Evolutionary conservation across 2,329 filamentous ascomycete species (phyloP).

Genomic region (Scytalidium lignicola): DNA sequence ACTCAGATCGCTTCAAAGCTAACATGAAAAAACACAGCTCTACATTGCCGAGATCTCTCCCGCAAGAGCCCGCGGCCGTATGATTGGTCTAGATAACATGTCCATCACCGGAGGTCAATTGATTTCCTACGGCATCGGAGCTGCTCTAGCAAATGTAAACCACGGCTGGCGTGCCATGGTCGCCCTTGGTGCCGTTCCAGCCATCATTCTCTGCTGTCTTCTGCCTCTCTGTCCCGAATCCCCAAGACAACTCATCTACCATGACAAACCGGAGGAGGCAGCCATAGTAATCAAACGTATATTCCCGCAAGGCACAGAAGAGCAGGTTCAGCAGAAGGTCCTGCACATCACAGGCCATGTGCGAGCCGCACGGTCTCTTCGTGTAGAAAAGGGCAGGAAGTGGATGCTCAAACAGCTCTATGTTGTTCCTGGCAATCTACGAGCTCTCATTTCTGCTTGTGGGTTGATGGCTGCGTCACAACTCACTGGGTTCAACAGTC

Average conservation of each 20-base stretch:
- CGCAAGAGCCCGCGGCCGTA: conserved; percentile 41
- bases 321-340: conserved; percentile 40
- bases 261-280: conserved; percentile 35
- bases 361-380: conserved; percentile 33
- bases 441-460: conserved; percentile 40
- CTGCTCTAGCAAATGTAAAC: conserved; percentile 32
- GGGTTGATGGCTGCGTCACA: conserved; percentile 49
- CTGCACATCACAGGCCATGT: conserved; percentile 34
- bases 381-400: conserved; percentile 35
- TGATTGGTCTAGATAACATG: conserved; percentile 45
- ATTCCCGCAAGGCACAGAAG: conserved; percentile 35
- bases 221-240: conserved; percentile 43
- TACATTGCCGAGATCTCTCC: conserved; percentile 48
- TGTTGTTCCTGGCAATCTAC: conserved; percentile 36
- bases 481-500: conserved; percentile 39
- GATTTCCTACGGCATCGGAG: conserved; percentile 36
- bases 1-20: too few relatives aligned
- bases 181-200: conserved; percentile 39
- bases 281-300: conserved; percentile 32
- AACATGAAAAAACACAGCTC: too few relatives aligned
- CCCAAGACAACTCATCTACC: conserved; percentile 40
- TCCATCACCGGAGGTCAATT: conserved; percentile 38
- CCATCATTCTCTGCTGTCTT: conserved; percentile 37
- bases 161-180: conserved; percentile 46
- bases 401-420: conserved; percentile 42